phyloP scores from a whole-genome alignment of 768 basidiomycete species.

The Rhizopogon salebrosus region DNA sequence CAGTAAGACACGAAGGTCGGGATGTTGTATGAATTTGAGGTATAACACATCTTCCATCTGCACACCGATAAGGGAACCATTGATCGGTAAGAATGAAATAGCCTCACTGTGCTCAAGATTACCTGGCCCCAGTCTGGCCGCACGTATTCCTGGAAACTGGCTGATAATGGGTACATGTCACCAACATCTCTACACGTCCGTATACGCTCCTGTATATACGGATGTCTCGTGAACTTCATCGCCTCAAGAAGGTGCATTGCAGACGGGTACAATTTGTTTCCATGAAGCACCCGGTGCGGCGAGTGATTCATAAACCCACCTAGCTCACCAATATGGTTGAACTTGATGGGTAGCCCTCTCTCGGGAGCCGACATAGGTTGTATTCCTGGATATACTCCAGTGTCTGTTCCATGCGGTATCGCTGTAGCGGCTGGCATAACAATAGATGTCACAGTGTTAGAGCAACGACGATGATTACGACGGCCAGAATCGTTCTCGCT shows the following conservation, averaged over 20 bases:
- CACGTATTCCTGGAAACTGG: slow-evolving; percentile 31
- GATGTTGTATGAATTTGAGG: slow-evolving; percentile 69
- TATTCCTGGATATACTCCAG: slow-evolving; percentile 1
- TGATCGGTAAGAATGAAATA: not conserved
- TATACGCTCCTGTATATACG: slow-evolving; percentile 53
- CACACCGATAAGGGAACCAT: not conserved
- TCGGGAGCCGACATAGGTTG: slow-evolving; percentile 17
- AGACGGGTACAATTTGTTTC: slow-evolving; percentile 54
- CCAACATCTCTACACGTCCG: slow-evolving; percentile 35
- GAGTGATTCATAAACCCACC: slow-evolving; percentile 64
- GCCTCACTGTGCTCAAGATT: slow-evolving; percentile 41
- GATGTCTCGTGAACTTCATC: slow-evolving; percentile 54
- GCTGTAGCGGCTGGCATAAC: slow-evolving; percentile 13
- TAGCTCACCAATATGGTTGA: slow-evolving; percentile 38
- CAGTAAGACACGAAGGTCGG: slow-evolving; percentile 47
- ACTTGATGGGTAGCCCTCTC: slow-evolving; percentile 26
- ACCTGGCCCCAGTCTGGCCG: slow-evolving; percentile 52
- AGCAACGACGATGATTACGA: slow-evolving; percentile 14
- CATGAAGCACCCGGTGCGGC: slow-evolving; percentile 53
- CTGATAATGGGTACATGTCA: slow-evolving; percentile 33
- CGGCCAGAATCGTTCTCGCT: slow-evolving; percentile 12
- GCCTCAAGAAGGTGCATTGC: slow-evolving; percentile 77
- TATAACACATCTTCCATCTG: slow-evolving; percentile 69
- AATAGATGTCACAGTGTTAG: slow-evolving; percentile 16
- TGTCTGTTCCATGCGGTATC: slow-evolving; percentile 4